Conservation (phyloP, 2,329 filamentous ascomycete genomes). For the Pleomassaria siparia region DNA sequence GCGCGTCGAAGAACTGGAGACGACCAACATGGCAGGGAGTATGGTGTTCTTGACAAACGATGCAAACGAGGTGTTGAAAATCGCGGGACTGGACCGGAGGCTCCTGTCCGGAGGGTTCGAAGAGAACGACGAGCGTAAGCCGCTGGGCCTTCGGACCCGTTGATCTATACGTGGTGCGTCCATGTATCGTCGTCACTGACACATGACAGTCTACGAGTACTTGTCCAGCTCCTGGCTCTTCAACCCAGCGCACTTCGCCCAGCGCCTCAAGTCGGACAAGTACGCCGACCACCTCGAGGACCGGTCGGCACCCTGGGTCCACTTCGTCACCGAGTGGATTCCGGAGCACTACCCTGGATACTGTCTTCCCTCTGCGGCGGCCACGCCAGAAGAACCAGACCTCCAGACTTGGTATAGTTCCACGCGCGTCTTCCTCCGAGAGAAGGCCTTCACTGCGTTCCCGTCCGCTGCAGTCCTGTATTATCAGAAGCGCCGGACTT, state of each 20-base stretch:
- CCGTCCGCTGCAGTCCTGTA: conserved; percentile 17
- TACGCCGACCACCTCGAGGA: conserved; percentile 19
- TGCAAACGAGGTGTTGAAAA: conserved; percentile 18
- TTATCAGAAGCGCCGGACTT: conserved; percentile 19
- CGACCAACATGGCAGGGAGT: conserved; percentile 20
- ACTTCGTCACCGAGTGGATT: conserved; percentile 27
- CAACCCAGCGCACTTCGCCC: conserved; percentile 24
- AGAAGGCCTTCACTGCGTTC: conserved; percentile 26
- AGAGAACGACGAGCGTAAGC: conserved; percentile 22
- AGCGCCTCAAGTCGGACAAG: conserved; percentile 20
- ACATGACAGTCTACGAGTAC: conserved; percentile 25
- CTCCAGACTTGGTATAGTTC: conserved; percentile 21
- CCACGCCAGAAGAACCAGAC: not conserved
- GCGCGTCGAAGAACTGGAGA: conserved; percentile 27
- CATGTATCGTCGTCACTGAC: no score
- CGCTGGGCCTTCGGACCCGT: no score
- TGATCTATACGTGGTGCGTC: no score
- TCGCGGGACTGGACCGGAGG: conserved; percentile 21
- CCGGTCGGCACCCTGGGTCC: conserved; percentile 17
- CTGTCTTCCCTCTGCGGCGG: not conserved
- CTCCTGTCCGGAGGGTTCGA: conserved; percentile 20
- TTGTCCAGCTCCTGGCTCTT: conserved; percentile 26
- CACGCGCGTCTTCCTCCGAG: conserved; percentile 15
- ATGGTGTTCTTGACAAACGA: conserved; percentile 25
- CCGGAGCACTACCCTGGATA: conserved; percentile 20